phyloP scores from a whole-genome alignment of 345 rosid genomes.

The Populus pruinosa region DNA sequence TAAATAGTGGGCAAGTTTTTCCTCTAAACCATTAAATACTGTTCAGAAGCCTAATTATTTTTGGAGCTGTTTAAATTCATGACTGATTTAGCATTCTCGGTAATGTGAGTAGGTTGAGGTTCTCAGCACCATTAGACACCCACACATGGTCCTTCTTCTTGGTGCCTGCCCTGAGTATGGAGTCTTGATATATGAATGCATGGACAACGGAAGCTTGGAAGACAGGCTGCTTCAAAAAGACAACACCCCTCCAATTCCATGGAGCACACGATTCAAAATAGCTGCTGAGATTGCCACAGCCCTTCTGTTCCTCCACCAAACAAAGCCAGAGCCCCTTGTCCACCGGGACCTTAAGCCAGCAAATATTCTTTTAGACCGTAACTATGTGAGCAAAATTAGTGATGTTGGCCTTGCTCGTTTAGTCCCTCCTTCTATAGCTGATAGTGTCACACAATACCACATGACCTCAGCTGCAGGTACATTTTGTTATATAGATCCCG shows the following conservation, averaged over 20 bases:
- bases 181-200: slow-evolving; percentile 81
- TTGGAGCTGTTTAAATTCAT: neutral
- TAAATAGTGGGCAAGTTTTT: neutral
- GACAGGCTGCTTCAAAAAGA: slow-evolving; percentile 69
- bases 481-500: slow-evolving; percentile 88
- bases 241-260: slow-evolving; percentile 62
- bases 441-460: slow-evolving; percentile 76
- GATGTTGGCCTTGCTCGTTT: slow-evolving; percentile 92
- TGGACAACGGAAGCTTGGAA: slow-evolving; percentile 80
- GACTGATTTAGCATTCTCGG: slow-evolving; percentile 7
- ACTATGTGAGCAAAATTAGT: slow-evolving; percentile 83
- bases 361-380: slow-evolving; percentile 76
- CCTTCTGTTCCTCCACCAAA: slow-evolving; percentile 84
- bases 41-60: neutral
- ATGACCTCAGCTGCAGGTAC: slow-evolving; percentile 95
- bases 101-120: slow-evolving; percentile 62
- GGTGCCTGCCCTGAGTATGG: slow-evolving; percentile 93
- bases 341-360: slow-evolving; percentile 95
- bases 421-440: slow-evolving; percentile 77
- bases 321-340: slow-evolving; percentile 96
- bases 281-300: slow-evolving; percentile 82
- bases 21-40: neutral
- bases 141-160: slow-evolving; percentile 88
- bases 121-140: slow-evolving; percentile 78
- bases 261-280: slow-evolving; percentile 65